Conservation (phyloP, 176 grass and related monocot species). For the Eragrostis curvula region DNA sequence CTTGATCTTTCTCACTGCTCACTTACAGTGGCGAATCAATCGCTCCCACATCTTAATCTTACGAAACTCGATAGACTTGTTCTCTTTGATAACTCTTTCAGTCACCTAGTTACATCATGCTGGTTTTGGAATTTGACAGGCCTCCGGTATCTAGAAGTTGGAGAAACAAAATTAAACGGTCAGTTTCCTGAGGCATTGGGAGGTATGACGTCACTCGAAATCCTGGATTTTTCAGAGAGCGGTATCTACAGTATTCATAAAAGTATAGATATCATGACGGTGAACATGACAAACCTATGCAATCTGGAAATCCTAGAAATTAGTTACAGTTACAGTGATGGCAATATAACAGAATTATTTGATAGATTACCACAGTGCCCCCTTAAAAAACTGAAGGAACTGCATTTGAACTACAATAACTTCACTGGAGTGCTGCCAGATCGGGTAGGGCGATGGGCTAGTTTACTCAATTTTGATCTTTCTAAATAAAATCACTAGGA, state of each 20-base stretch:
- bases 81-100: neutral
- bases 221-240: neutral
- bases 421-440: neutral
- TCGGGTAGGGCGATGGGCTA: neutral
- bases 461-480: neutral
- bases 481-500: neutral
- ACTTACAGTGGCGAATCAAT: conserved; percentile 2
- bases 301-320: conserved; percentile 30
- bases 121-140: conserved; percentile 49
- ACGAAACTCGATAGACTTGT: neutral
- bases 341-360: conserved; percentile 11
- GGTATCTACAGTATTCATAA: neutral
- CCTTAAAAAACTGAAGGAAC: neutral
- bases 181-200: neutral
- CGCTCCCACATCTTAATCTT: neutral
- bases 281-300: conserved; percentile 10
- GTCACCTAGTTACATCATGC: neutral
- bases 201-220: neutral
- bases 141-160: conserved; percentile 3
- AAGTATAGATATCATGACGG: neutral
- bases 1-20: neutral
- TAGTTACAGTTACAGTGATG: neutral
- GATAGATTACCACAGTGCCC: neutral
- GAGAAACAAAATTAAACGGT: neutral
- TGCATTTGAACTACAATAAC: neutral